Percentiles rank a stretch among this genome's conserved stretches.
phyloP scores from a whole-genome alignment of 495 filamentous ascomycete genomes.

The Pseudotulostoma volvatum region DNA sequence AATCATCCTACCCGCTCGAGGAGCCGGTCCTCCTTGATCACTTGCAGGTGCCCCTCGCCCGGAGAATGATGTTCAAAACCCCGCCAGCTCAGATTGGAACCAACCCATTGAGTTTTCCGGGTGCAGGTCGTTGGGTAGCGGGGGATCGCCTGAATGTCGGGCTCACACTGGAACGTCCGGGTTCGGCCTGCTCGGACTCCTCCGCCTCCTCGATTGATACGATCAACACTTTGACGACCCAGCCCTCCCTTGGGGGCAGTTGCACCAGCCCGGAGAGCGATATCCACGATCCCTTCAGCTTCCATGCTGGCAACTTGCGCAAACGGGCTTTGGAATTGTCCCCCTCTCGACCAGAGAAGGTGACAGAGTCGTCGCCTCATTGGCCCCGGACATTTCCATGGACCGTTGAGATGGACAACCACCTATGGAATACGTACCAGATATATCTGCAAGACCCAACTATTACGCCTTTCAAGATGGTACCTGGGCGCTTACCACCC shows the following conservation, averaged over 20 bases:
- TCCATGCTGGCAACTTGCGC: slow-evolving; percentile 24
- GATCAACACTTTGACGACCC: slow-evolving; percentile 45
- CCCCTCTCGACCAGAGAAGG: slow-evolving; percentile 12
- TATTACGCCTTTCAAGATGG: slow-evolving; percentile 83
- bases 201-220: slow-evolving; percentile 60
- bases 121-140: slow-evolving; percentile 14
- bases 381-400: slow-evolving; percentile 24
- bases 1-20: slow-evolving; percentile 8
- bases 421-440: slow-evolving; percentile 83
- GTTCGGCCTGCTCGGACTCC: slow-evolving; percentile 42
- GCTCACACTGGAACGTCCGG: slow-evolving; percentile 33
- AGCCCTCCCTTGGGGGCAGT: slow-evolving; percentile 47
- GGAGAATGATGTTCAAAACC: slow-evolving; percentile 43
- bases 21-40: slow-evolving; percentile 23
- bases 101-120: slow-evolving; percentile 16
- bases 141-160: slow-evolving; percentile 20
- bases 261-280: slow-evolving; percentile 55
- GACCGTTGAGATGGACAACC: slow-evolving; percentile 82
- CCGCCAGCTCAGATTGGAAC: slow-evolving; percentile 40
- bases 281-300: slow-evolving; percentile 35
- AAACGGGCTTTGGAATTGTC: slow-evolving; percentile 22
- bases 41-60: slow-evolving; percentile 31
- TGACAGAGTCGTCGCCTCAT: slow-evolving; percentile 3
- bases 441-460: slow-evolving; percentile 81
- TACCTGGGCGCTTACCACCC: slow-evolving; percentile 73